These are phyloP conservation scores for Quercus aquifolioides DNA, from an alignment of 306 rosid genomes.

Conservation along the genomic window DNA sequence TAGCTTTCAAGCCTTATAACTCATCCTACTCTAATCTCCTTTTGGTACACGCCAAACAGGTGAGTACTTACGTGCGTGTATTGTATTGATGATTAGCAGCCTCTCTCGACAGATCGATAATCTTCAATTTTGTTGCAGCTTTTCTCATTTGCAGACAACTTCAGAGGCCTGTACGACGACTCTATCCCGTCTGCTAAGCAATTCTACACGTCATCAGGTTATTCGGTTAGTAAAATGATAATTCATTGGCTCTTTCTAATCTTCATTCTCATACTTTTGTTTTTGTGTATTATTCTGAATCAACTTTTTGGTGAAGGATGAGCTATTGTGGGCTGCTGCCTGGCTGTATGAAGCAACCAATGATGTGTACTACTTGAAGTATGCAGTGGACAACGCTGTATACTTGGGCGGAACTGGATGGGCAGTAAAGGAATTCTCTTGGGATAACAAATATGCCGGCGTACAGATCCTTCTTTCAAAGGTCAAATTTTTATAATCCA, in stretches of 20 bases:
- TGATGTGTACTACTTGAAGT: constrained; percentile 70
- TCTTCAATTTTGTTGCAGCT: constrained; percentile 42
- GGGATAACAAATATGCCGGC: constrained; percentile 94
- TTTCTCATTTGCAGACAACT: constrained; percentile 78
- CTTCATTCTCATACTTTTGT: background rate
- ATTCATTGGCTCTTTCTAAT: background rate
- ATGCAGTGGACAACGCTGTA: constrained; percentile 65
- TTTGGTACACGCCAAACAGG: constrained; percentile 75
- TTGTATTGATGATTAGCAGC: too few relatives aligned
- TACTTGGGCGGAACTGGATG: constrained; percentile 89
- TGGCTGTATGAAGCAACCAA: constrained; percentile 78
- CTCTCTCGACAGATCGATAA: background rate
- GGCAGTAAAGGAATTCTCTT: constrained; percentile 82
- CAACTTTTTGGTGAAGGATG: constrained; percentile 50
- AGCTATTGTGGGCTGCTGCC: constrained; percentile 84
- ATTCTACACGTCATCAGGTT: constrained; percentile 77
- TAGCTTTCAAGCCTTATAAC: constrained; percentile 75
- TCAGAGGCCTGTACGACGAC: constrained; percentile 69
- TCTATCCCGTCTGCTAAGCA: constrained; percentile 48
- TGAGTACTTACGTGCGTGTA: background rate
- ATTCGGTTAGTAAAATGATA: constrained; percentile 42
- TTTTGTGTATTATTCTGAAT: background rate
- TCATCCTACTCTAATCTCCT: constrained; percentile 73
- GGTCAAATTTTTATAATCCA: constrained; percentile 27
- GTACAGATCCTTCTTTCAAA: constrained; percentile 73